Conservation (phyloP, 2,329 filamentous ascomycete genomes). For the Elsinoe ampelina region DNA sequence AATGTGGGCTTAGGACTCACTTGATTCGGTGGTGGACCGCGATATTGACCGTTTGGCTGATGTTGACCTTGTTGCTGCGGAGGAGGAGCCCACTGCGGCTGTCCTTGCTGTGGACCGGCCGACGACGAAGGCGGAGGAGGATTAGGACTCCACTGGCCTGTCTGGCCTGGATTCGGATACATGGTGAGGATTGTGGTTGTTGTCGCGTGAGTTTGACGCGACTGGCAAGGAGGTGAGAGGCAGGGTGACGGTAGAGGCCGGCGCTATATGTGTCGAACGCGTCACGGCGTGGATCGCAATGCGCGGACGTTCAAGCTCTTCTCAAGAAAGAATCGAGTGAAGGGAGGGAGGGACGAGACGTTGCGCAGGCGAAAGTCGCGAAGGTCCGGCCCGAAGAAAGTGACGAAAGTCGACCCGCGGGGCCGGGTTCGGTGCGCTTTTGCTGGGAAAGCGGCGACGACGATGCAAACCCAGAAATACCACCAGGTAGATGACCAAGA, state of each 20-base stretch:
- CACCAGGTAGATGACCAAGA: background rate
- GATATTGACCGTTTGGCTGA: constrained; percentile 27
- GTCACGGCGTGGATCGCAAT: background rate
- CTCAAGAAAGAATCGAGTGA: background rate
- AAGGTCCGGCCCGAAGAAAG: constrained; percentile 11
- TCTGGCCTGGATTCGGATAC: constrained; percentile 19
- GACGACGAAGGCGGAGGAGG: constrained; percentile 19
- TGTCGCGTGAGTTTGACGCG: background rate
- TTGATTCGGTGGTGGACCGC: constrained; percentile 22
- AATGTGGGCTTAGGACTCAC: constrained; percentile 16
- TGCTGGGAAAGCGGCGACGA: background rate
- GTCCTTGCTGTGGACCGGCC: constrained; percentile 16
- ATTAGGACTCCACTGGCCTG: constrained; percentile 20
- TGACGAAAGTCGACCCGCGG: constrained; percentile 8
- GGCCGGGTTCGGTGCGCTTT: background rate
- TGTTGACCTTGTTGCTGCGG: constrained; percentile 20
- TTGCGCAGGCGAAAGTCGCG: constrained; percentile 4
- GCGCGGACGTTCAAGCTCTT: background rate
- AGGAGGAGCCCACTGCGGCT: constrained; percentile 24
- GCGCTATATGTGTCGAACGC: background rate
- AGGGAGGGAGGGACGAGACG: constrained; percentile 1
- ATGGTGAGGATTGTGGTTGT: background rate
- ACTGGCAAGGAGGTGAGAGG: background rate
- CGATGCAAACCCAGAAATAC: background rate
- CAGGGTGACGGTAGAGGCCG: background rate